Conservation (phyloP, 1,139 yeast species). For the Sugiyamaella japonica region DNA sequence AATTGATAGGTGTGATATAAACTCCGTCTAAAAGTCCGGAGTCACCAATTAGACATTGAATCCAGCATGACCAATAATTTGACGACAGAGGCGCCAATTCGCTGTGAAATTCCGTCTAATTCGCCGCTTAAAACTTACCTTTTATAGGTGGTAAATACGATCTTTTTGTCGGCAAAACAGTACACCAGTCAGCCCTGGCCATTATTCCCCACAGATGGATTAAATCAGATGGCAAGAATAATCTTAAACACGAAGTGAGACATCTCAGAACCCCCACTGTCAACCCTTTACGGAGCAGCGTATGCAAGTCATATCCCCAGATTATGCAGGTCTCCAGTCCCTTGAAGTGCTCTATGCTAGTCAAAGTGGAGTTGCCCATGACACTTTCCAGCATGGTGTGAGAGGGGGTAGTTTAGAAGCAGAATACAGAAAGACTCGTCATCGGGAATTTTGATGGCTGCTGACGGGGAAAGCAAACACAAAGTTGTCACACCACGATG, state of each 20-base stretch:
- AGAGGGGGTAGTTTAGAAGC: background rate
- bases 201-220: background rate
- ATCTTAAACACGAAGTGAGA: background rate
- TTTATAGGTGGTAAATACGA: background rate
- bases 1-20: background rate
- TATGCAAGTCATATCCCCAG: constrained; percentile 2
- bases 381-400: background rate
- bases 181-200: background rate
- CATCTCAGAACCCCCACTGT: constrained; percentile 1
- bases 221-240: background rate
- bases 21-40: background rate
- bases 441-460: too few species aligned
- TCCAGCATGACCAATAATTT: background rate
- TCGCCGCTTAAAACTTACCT: constrained; percentile 2
- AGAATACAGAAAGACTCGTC: too few species aligned
- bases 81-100: background rate
- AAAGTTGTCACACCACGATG: too few species aligned
- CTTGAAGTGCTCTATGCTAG: background rate
- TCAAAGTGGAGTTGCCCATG: background rate
- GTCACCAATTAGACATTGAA: background rate
- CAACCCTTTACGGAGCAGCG: constrained; percentile 5
- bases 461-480: too few species aligned
- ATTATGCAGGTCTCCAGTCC: constrained; percentile 2
- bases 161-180: background rate
- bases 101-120: constrained; percentile 1